Base-by-base conservation (phyloP, 2,329 filamentous ascomycete species). In the Lasiodiplodia sp. region DNA sequence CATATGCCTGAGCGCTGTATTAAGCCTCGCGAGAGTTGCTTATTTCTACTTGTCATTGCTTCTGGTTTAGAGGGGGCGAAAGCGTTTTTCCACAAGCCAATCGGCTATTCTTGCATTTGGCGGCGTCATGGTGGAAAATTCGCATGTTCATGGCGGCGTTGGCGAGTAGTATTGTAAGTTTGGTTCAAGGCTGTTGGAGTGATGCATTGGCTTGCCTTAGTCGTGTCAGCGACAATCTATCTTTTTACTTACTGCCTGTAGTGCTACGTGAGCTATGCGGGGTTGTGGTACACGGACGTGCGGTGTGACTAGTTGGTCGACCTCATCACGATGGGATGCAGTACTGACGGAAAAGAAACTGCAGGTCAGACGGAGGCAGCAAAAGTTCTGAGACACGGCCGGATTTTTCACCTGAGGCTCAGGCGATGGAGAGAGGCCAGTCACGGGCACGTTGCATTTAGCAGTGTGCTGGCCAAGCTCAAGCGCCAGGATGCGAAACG, bases 401-500 rank as follows among this genome's bases (percentile, higher is more conserved):
- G 38, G 38, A 14, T 14, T 40, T 40, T 37, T 12, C 23, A 34
- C 11, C 52, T 34, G 16, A 34, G 52, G 28, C 52, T 56, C 52
- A 56, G 25, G 16, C 52, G 28, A 56, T 34, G 23, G 31, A 34
- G 31, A 34, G 31, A 12, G 14, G 25, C 7, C 6, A 7, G 52
- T 31, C 52, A 31, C 52, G 25, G 16, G 52, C 7, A 25, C 8
- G 23, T 18, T 37, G 25, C 21, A 28, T 25, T 14, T 12, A 25
- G 25, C 28, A 56, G 31, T 25, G 55, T 23, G 34, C 18, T 12
- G 34, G 55, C 55, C 55, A 57, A 57, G 55, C 55, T 40, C n/a
- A 34, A 47, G 37, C 37, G 21, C 37, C 34, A n/a, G 21, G n/a
- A 60, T 18, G 18, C 38, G 57, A 60, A 60, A 60, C 57, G 38